Conservation (phyloP, 139 green algal genomes). For the Pseudopediastrum boryanum region DNA sequence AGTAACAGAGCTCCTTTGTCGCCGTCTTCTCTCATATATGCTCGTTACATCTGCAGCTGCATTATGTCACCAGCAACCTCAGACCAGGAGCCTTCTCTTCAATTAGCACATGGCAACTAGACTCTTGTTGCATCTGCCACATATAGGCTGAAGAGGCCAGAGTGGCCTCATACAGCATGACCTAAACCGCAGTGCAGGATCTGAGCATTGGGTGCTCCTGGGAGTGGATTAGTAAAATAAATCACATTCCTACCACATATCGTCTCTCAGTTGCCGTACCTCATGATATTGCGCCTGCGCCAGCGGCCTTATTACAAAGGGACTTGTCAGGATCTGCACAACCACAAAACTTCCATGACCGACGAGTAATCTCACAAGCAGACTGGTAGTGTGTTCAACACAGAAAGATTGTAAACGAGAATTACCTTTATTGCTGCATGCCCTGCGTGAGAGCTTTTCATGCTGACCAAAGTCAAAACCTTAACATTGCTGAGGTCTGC, state of each 20-base stretch:
- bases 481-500: slow-evolving; percentile 4
- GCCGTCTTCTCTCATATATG: no score
- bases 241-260: neutral
- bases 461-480: neutral
- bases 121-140: neutral
- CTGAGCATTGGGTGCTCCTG: neutral
- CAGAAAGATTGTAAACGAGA: neutral
- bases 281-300: slow-evolving; percentile 47
- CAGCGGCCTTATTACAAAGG: slow-evolving; percentile 38
- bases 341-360: neutral
- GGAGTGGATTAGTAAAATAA: neutral
- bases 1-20: no score
- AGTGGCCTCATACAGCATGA: neutral
- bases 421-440: neutral
- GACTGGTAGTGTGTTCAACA: neutral
- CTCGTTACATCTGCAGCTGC: no score
- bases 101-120: neutral
- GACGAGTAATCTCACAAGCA: neutral
- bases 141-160: neutral
- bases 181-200: neutral
- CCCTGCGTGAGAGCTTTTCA: slow-evolving; percentile 24
- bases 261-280: neutral
- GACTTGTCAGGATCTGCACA: slow-evolving; percentile 33
- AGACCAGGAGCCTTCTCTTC: no score
- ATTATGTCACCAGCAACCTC: no score